These are phyloP conservation scores for Neoascochyta sp. DNA, from an alignment of 2,329 filamentous ascomycete species.

Conservation along the genomic window DNA sequence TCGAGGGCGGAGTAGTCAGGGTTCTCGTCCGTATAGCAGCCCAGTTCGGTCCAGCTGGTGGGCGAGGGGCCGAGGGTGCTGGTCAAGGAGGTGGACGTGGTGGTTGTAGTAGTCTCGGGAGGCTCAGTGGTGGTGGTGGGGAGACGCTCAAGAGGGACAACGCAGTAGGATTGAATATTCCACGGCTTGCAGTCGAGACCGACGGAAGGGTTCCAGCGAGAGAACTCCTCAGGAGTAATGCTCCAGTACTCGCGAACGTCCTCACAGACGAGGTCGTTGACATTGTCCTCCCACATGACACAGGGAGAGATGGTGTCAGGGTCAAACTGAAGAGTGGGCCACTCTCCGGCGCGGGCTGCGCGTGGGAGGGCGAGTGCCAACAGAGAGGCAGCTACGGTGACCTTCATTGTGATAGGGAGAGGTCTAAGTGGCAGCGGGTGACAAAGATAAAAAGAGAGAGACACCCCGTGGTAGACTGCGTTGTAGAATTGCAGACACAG, in stretches of 20 bases:
- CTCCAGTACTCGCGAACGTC: slow-evolving; percentile 6
- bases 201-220: slow-evolving; percentile 11
- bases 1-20: slow-evolving; percentile 6
- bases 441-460: too few relatives aligned
- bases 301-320: slow-evolving; percentile 11
- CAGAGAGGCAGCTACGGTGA: too few relatives aligned
- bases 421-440: too few relatives aligned
- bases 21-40: slow-evolving; percentile 9
- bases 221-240: slow-evolving; percentile 8
- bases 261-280: slow-evolving; percentile 7
- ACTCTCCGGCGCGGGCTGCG: slow-evolving; percentile 1
- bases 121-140: slow-evolving; percentile 1
- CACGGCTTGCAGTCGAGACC: slow-evolving; percentile 11
- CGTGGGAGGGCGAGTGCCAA: not conserved
- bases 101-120: not conserved
- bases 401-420: too few relatives aligned
- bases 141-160: slow-evolving; percentile 4
- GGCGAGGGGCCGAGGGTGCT: slow-evolving; percentile 9
- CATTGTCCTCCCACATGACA: slow-evolving; percentile 13
- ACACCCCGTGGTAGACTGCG: too few relatives aligned
- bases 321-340: slow-evolving; percentile 7
- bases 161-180: slow-evolving; percentile 12
- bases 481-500: too few relatives aligned
- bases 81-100: too few relatives aligned
- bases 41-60: slow-evolving; percentile 7